Conservation (phyloP, 2,329 filamentous ascomycete genomes). For the Colletotrichum sp. region DNA sequence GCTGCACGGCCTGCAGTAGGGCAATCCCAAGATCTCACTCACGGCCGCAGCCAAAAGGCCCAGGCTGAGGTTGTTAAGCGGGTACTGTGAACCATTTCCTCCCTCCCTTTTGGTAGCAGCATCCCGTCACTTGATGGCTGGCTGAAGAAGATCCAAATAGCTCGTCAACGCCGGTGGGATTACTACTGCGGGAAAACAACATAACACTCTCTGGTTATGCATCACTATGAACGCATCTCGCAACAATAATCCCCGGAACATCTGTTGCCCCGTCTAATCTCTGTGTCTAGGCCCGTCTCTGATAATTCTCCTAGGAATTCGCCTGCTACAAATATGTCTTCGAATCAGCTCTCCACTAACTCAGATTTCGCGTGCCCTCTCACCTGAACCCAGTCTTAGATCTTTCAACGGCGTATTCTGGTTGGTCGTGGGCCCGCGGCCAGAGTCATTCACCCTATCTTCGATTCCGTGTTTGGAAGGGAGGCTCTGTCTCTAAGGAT, state of each 20-base stretch:
- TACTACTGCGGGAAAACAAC: background rate
- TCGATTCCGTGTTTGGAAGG: conserved; percentile 19
- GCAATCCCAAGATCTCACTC: background rate
- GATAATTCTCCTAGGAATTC: background rate
- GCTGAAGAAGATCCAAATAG: background rate
- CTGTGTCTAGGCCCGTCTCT: background rate
- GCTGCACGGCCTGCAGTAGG: background rate
- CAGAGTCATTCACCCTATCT: conserved; percentile 33
- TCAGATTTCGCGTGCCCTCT: background rate
- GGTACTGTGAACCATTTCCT: background rate
- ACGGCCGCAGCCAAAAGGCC: background rate
- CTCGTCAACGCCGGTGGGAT: background rate
- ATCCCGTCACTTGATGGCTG: background rate
- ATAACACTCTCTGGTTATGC: background rate
- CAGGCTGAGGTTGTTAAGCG: background rate
- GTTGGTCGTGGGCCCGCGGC: conserved; percentile 28
- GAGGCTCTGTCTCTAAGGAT: conserved; percentile 20
- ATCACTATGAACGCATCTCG: background rate
- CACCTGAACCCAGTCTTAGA: conserved; percentile 14
- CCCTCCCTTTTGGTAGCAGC: background rate
- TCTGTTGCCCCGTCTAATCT: background rate
- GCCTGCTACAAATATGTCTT: background rate
- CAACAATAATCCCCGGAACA: background rate
- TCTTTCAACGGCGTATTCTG: conserved; percentile 18
- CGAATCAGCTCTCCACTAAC: background rate